Evolutionary conservation across 2,329 filamentous ascomycete genomes (phyloP).

Genomic region (Kalmusia sp.): DNA sequence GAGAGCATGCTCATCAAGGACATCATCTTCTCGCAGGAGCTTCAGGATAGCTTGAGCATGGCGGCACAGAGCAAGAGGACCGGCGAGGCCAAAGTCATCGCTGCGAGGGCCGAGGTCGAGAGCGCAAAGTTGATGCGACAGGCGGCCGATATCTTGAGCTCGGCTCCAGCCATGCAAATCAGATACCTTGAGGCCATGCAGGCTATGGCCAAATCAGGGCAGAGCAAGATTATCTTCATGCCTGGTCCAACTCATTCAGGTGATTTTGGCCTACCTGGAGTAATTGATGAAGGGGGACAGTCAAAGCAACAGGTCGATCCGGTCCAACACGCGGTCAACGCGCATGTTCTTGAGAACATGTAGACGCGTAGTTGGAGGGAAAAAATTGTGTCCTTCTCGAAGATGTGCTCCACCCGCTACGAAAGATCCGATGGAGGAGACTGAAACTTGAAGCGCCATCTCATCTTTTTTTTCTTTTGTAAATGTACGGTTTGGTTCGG

Average conservation of each 20-base stretch:
- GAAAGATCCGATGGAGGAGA: not conserved
- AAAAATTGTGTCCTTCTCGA: too few species aligned
- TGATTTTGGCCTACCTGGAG: not conserved
- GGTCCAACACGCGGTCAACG: constrained; percentile 17
- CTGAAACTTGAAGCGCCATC: too few species aligned
- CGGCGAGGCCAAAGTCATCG: constrained; percentile 97
- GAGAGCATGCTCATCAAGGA: constrained; percentile 99
- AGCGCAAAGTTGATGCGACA: constrained; percentile 83
- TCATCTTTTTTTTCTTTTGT: too few species aligned
- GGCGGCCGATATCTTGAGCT: constrained; percentile 91
- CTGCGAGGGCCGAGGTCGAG: constrained; percentile 95
- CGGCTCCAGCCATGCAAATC: constrained; percentile 83
- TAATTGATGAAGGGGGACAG: not conserved
- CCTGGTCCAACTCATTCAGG: constrained; percentile 35
- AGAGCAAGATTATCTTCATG: constrained; percentile 86
- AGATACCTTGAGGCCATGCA: constrained; percentile 97
- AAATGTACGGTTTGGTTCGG: too few species aligned
- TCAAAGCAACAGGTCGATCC: constrained; percentile 8
- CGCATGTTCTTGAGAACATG: constrained; percentile 85
- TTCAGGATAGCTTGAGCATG: constrained; percentile 97
- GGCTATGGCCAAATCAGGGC: constrained; percentile 93
- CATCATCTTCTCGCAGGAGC: constrained; percentile 93
- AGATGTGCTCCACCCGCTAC: too few species aligned
- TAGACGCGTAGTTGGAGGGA: too few species aligned
- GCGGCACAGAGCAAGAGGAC: constrained; percentile 98